phyloP scores from a whole-genome alignment of 768 basidiomycete species.

The Termitomyces sp. region DNA sequence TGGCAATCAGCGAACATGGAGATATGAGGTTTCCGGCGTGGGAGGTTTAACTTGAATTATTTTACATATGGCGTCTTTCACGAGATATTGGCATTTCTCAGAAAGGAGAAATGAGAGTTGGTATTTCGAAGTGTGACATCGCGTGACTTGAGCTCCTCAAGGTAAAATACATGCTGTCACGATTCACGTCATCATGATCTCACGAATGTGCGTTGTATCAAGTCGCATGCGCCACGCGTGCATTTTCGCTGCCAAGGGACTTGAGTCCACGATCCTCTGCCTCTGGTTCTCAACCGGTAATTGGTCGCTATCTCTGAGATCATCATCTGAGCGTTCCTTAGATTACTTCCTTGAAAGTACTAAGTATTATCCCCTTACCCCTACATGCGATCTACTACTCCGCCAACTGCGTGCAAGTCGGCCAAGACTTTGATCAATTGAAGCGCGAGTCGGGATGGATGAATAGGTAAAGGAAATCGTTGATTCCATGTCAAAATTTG shows the following conservation, averaged over 20 bases:
- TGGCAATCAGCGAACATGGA: slow-evolving; percentile 2
- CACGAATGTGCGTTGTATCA: not conserved
- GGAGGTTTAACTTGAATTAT: not conserved
- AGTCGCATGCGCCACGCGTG: not conserved
- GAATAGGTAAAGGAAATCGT: not conserved
- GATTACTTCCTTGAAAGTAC: not conserved
- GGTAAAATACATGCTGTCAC: not conserved
- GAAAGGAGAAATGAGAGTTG: not conserved
- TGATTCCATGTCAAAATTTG: not conserved
- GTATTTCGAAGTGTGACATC: too few relatives aligned
- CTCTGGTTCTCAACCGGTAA: not conserved
- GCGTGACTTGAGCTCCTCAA: not conserved
- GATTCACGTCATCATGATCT: not conserved
- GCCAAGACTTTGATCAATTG: not conserved
- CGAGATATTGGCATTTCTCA: not conserved
- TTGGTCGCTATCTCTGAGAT: not conserved
- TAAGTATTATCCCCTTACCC: not conserved
- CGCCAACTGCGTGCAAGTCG: not conserved
- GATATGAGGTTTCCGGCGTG: not conserved
- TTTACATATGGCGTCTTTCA: not conserved
- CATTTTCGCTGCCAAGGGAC: not conserved
- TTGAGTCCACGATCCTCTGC: too few relatives aligned
- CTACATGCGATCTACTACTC: not conserved
- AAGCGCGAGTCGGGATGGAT: not conserved
- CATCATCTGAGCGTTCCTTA: too few relatives aligned